Conservation (phyloP, 2,329 filamentous ascomycete genomes). For the Sarocladium strictum region DNA sequence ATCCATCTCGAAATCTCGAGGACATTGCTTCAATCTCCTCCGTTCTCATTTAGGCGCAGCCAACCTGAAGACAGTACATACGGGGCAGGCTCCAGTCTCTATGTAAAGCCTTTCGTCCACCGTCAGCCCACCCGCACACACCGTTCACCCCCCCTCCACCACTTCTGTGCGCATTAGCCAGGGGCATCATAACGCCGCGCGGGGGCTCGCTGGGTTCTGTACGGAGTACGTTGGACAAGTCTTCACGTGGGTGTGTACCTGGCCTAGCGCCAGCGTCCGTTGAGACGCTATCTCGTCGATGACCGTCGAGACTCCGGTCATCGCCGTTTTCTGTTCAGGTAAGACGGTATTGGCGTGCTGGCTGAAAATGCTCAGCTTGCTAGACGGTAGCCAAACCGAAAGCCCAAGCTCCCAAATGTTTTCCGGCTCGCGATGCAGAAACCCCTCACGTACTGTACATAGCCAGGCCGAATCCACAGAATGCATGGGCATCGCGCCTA, state of each 20-base stretch:
- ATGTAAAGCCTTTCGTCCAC: background rate
- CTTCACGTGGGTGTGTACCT: constrained; percentile 4
- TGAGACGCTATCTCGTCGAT: background rate
- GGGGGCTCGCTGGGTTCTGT: background rate
- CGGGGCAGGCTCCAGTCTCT: background rate
- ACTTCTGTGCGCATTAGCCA: constrained; percentile 1
- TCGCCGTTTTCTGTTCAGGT: background rate
- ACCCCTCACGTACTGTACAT: no score
- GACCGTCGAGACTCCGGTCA: background rate
- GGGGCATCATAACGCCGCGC: background rate
- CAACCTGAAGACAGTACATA: background rate
- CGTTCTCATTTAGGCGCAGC: background rate
- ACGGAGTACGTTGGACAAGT: background rate
- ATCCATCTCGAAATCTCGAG: no score
- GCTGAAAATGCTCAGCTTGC: no score
- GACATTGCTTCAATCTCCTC: background rate
- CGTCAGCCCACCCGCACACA: constrained; percentile 4
- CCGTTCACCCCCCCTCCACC: constrained; percentile 4
- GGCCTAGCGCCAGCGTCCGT: background rate
- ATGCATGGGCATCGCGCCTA: background rate
- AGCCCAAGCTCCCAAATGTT: no score
- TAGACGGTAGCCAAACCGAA: no score
- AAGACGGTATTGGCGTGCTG: background rate
- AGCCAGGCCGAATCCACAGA: no score
- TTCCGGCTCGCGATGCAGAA: no score